Evolutionary conservation across 2,329 filamentous ascomycete genomes (phyloP), one percentile per base, ranked within the genome.

Genomic region (Penicillium sp.): DNA sequence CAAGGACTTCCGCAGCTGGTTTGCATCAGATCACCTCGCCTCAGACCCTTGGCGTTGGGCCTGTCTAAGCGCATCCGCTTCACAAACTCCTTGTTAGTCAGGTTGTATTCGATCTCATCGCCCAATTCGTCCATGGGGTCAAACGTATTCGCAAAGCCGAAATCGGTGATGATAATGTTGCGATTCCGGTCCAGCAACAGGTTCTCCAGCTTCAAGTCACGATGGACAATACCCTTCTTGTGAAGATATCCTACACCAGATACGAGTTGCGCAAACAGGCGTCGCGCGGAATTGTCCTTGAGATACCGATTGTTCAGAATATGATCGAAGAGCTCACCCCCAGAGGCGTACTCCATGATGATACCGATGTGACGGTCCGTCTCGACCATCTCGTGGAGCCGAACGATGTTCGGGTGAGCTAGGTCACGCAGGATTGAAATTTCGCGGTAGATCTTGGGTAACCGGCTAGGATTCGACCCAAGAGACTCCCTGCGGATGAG

Each of bases 121-220:
- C 81, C 82, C 34, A 98, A 77, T 67, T 96, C 89, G 64, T 98
- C 93, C 32, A 76, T 73, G 0, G 93, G 82, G 64, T 96, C 87
- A 65, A 98, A 98, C 0, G 90, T 97, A 70, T 98, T 98, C 59
- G 93, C 93, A 67, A 98, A 98, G n/a, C 93, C 93, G 71, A 98
- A 98, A 72, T 98, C 93, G 13, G 93, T 98, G 65, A 98, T 98
- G 72, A 98, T 98, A 64, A 98, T 97, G 74, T 98, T 98, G 56
- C 89, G 85, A 66, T 98, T 95, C 56, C 91, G 85, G 70, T 98
- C 93, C 44, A 98, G 78, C 32, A 98, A 78, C 61, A 98, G 70
- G 65, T 98, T 98, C 72, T 98, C 93, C 41, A 98, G 77, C 72
- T 98, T 98, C 58, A 98, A 73, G 72, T 98, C 93, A 62, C 93